A percentile compares a stretch with the other conserved stretches of the same genome.
Conservation (phyloP, 2,329 filamentous ascomycete species). For the Neopestalotiopsis sp. region DNA sequence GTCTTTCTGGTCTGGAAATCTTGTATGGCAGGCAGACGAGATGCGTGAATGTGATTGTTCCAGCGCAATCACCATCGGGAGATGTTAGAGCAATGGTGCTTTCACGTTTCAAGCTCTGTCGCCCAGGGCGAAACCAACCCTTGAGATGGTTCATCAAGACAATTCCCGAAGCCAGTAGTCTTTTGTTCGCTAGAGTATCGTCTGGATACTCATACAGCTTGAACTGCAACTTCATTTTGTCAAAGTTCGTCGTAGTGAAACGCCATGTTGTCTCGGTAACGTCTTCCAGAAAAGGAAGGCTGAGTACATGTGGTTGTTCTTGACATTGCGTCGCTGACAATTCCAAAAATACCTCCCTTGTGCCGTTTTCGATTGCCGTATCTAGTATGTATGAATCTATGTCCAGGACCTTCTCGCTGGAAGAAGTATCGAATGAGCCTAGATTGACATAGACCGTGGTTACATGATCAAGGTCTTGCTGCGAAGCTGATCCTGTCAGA, state of each 20-base stretch:
- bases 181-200: neutral
- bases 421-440: slow-evolving; percentile 17
- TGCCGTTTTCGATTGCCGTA: neutral
- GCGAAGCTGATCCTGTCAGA: neutral
- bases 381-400: neutral
- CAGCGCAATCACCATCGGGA: slow-evolving; percentile 11
- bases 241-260: slow-evolving; percentile 14
- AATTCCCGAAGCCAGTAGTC: slow-evolving; percentile 9
- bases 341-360: slow-evolving; percentile 10
- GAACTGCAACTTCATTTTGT: slow-evolving; percentile 16
- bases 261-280: slow-evolving; percentile 15
- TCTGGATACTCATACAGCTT: slow-evolving; percentile 12
- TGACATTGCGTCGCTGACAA: slow-evolving; percentile 10
- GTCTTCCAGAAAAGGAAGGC: slow-evolving; percentile 16
- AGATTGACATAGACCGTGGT: slow-evolving; percentile 19
- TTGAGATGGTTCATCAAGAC: slow-evolving; percentile 11
- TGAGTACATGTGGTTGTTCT: slow-evolving; percentile 11
- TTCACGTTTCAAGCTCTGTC: slow-evolving; percentile 21
- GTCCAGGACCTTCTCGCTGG: neutral
- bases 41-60: slow-evolving; percentile 18
- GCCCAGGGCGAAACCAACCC: slow-evolving; percentile 20
- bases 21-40: slow-evolving; percentile 17
- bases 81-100: slow-evolving; percentile 13
- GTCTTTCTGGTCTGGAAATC: neutral
- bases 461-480: neutral